Evolutionary conservation across 345 rosid species (phyloP).

Genomic region (Lepidium sativum): DNA sequence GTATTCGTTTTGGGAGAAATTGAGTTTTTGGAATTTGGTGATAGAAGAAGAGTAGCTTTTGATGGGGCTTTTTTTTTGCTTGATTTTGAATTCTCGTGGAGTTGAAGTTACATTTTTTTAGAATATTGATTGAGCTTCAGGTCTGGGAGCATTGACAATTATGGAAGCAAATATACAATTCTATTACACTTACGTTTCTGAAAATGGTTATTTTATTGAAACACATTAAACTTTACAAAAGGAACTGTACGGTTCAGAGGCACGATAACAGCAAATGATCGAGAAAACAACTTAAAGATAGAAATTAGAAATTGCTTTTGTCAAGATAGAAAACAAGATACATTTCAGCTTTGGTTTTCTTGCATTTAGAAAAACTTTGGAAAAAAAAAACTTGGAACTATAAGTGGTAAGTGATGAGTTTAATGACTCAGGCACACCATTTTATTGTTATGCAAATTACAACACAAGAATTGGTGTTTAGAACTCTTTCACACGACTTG

Average conservation of each 20-base stretch:
- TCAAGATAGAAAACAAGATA: background rate
- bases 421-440: too few relatives aligned
- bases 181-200: background rate
- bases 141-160: background rate
- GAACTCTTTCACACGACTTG: too few relatives aligned
- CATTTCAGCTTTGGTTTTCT: background rate
- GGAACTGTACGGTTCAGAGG: background rate
- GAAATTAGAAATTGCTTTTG: background rate
- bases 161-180: background rate
- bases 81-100: slow-evolving; percentile 37
- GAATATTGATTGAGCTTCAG: background rate
- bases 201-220: background rate
- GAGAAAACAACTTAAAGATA: background rate
- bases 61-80: slow-evolving; percentile 25
- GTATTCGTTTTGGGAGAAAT: slow-evolving; percentile 38
- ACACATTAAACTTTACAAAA: background rate
- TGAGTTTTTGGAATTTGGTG: slow-evolving; percentile 36
- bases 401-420: too few relatives aligned
- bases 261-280: background rate
- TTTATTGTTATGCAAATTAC: too few relatives aligned
- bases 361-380: background rate
- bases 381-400: too few relatives aligned
- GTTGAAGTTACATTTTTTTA: slow-evolving; percentile 34
- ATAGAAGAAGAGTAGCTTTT: slow-evolving; percentile 17
- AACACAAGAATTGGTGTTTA: too few relatives aligned